Evolutionary conservation across 345 rosid species (phyloP).

Genomic region (Garcia nutans): DNA sequence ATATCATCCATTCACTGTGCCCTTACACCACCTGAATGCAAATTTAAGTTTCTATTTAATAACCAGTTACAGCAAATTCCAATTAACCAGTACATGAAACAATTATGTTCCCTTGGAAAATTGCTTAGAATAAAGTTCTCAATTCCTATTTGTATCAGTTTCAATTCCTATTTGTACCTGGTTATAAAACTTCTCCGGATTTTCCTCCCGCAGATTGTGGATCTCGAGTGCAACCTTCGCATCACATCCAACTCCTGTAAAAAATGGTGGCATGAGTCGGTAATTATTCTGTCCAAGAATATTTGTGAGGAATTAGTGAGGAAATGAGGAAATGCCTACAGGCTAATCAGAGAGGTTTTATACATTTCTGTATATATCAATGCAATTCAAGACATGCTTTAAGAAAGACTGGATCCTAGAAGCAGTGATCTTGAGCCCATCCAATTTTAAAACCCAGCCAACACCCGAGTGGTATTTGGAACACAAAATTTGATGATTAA

Average conservation of each 20-base stretch:
- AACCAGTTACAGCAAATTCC: not conserved
- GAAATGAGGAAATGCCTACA: too few relatives aligned
- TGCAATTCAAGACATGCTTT: not conserved
- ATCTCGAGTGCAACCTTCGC: conserved; percentile 88
- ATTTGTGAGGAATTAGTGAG: not conserved
- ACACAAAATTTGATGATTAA: not conserved
- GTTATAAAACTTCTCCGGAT: conserved; percentile 76
- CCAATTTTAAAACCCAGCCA: too few relatives aligned
- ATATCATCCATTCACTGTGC: not conserved
- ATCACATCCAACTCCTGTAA: conserved; percentile 80
- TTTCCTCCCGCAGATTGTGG: conserved; percentile 73
- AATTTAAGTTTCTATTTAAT: not conserved
- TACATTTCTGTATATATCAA: not conserved
- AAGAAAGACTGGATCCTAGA: not conserved
- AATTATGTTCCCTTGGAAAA: not conserved
- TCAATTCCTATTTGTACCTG: conserved; percentile 40
- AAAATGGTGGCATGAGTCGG: conserved; percentile 16
- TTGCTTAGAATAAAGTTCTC: too few relatives aligned
- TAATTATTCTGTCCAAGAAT: not conserved
- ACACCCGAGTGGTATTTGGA: not conserved
- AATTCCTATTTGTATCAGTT: conserved; percentile 31
- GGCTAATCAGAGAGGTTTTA: too few relatives aligned
- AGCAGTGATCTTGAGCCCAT: not conserved
- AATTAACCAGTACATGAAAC: not conserved
- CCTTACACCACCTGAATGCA: not conserved